A percentile compares a stretch with the other conserved stretches of the same genome.
Evolutionary conservation across 768 basidiomycete genomes (phyloP).

Genomic region (Kondoa malvinella): DNA sequence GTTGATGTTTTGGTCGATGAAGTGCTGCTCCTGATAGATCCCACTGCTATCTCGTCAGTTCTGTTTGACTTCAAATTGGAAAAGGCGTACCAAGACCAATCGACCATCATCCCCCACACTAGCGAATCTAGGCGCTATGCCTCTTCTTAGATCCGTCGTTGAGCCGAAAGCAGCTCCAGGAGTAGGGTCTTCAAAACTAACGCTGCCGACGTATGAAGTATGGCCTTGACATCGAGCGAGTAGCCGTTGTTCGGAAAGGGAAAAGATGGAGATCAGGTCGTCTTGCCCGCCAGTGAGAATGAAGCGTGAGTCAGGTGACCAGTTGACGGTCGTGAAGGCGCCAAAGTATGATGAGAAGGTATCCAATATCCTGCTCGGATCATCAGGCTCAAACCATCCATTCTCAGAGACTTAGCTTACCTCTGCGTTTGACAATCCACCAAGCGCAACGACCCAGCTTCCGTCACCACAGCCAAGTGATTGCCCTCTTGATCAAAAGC

Average conservation of each 20-base stretch:
- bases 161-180: slow-evolving; percentile 44
- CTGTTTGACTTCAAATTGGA: background rate
- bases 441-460: slow-evolving; percentile 78
- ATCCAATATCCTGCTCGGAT: slow-evolving; percentile 54
- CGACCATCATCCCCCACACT: slow-evolving; percentile 97
- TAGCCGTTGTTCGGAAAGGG: slow-evolving; percentile 82
- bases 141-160: slow-evolving; percentile 43
- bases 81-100: slow-evolving; percentile 43
- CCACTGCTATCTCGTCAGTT: slow-evolving; percentile 34
- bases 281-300: slow-evolving; percentile 93
- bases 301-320: slow-evolving; percentile 91
- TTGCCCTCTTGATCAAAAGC: slow-evolving; percentile 86
- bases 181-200: slow-evolving; percentile 56
- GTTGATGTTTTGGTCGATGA: slow-evolving; percentile 20
- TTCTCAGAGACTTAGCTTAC: background rate
- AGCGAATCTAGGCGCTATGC: slow-evolving; percentile 66
- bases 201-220: slow-evolving; percentile 73
- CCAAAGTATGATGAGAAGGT: slow-evolving; percentile 93
- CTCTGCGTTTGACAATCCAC: slow-evolving; percentile 43
- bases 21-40: slow-evolving; percentile 27
- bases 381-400: background rate
- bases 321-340: slow-evolving; percentile 68
- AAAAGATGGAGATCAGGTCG: slow-evolving; percentile 83
- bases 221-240: slow-evolving; percentile 95
- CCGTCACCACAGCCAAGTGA: slow-evolving; percentile 72